These are phyloP conservation scores for Malus asiatica DNA, from an alignment of 306 rosid genomes.

Conservation along the genomic window DNA sequence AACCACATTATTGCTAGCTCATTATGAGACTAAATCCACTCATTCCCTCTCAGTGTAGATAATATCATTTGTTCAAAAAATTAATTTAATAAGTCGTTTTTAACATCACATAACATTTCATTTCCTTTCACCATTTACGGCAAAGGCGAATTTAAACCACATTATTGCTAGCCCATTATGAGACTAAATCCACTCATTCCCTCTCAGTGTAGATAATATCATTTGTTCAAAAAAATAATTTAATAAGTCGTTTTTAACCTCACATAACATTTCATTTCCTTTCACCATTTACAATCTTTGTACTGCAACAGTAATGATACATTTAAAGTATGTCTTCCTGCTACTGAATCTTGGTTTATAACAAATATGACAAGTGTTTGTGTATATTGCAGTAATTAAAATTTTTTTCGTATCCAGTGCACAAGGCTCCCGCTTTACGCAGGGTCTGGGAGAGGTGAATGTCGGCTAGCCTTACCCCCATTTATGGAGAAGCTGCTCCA, in stretches of 20 bases:
- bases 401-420: neutral
- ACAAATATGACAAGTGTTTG: neutral
- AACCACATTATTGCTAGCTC: too few species aligned
- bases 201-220: too few species aligned
- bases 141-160: too few species aligned
- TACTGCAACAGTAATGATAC: neutral
- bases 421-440: too few species aligned
- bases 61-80: too few species aligned
- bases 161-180: too few species aligned
- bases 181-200: too few species aligned
- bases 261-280: neutral
- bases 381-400: neutral
- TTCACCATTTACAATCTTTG: neutral
- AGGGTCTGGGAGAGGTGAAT: too few species aligned
- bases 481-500: too few species aligned
- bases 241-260: neutral
- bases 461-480: too few species aligned
- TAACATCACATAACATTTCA: neutral
- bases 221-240: too few species aligned
- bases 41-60: rapidly evolving
- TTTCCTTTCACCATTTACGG: neutral
- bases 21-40: too few species aligned
- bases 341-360: neutral
- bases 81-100: neutral
- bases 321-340: neutral